A percentile compares a stretch with the other conserved stretches of the same genome.
These are phyloP conservation scores for Sugiyamaella paludigena DNA, from an alignment of 1,139 yeast genomes.

Conservation along the genomic window DNA sequence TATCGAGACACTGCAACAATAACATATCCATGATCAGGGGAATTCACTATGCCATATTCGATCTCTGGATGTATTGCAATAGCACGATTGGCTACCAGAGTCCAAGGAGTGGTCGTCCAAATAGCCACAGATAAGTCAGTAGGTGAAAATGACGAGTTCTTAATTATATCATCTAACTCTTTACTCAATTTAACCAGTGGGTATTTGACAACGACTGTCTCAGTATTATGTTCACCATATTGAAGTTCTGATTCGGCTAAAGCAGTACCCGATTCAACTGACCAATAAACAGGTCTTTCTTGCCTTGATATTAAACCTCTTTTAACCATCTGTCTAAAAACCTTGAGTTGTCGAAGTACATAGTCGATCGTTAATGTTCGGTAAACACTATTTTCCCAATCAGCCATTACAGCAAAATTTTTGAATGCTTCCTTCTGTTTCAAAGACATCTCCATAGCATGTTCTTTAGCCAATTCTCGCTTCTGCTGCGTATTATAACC, in stretches of 20 bases:
- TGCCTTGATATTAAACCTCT: conserved; percentile 75
- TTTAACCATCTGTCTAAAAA: conserved; percentile 64
- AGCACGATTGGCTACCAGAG: conserved; percentile 83
- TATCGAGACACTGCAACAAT: conserved; percentile 34
- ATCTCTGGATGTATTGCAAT: conserved; percentile 65
- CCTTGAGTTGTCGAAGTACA: conserved; percentile 69
- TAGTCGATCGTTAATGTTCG: conserved; percentile 67
- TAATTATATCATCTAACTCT: conserved; percentile 16
- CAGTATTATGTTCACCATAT: conserved; percentile 70
- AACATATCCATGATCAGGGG: conserved; percentile 34
- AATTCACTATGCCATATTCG: conserved; percentile 51
- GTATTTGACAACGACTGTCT: conserved; percentile 69
- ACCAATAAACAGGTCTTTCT: conserved; percentile 96
- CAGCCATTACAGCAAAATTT: conserved; percentile 76
- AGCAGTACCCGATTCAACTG: conserved; percentile 90
- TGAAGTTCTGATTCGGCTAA: conserved; percentile 95
- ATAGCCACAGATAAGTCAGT: conserved; percentile 41
- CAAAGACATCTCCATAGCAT: conserved; percentile 65
- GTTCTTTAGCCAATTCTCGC: conserved; percentile 60
- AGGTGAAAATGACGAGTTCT: conserved; percentile 12
- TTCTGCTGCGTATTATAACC: conserved; percentile 50
- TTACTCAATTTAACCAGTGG: conserved; percentile 40
- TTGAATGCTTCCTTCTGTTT: conserved; percentile 63
- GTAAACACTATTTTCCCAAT: conserved; percentile 59
- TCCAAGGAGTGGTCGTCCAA: conserved; percentile 99